Evolutionary conservation across 306 rosid genomes (phyloP), one percentile per base, ranked within the genome.

Genomic region (Oxytropis ochrocephala): DNA sequence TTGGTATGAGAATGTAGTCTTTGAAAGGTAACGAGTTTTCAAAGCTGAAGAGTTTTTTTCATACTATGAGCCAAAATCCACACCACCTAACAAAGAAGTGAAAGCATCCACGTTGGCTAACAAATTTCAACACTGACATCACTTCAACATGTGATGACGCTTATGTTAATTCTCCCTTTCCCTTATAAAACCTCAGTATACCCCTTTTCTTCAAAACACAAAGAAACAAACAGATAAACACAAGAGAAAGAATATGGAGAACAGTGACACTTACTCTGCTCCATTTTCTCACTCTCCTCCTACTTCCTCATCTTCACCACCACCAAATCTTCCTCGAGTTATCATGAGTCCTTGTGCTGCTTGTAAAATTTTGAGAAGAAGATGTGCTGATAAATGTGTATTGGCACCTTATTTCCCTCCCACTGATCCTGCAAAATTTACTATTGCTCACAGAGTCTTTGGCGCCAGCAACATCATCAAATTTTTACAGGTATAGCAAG

Each of bases 401-500:
- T 79, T 93, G 73, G 96, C 98, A 2, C 98, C 98, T 5, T 93
- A 93, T 69, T 93, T 93, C 42, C 98, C 98, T 71, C 98, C 98
- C 36, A 80, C 96, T 13, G 90, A 93, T 1, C 96, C 98, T 1
- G 78, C 90, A 49, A 93, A 93, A 81, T 93, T 93, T 60, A 91
- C 98, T 78, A 93, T 90, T 32, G 98, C 98, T 27, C 98, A 93
- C 68, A 81, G 98, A 33, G 98, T 93, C 55, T 93, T 90, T 71
- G 98, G 98, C 4, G 98, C 98, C 9, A 93, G 98, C 74, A 93
- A 93, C 79, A 86, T 93, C 86, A 90, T 88, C 83, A 93, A 93
- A 79, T 81, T 88, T 78, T 80, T 93, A 79, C 96, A 93, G 98
- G 98, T 92, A 76, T 4, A 9, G 7, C 36, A 32, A 6, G 42